These are phyloP conservation scores for Porodaedalea pini DNA, from an alignment of 1,284 basidiomycete species.

Conservation along the genomic window DNA sequence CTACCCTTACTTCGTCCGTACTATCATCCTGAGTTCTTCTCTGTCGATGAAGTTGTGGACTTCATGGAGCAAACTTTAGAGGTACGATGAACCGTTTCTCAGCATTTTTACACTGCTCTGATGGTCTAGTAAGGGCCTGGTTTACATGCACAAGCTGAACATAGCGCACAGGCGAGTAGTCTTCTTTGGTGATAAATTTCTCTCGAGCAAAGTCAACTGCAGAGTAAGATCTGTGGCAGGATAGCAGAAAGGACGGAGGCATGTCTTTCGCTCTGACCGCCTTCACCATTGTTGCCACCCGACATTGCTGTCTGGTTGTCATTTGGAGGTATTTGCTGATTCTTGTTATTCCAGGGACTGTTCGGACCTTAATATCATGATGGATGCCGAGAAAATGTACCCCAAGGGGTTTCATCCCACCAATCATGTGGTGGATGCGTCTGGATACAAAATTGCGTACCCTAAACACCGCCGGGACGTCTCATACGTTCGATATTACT, in stretches of 20 bases:
- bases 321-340: too few species aligned
- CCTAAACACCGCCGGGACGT: constrained; percentile 10
- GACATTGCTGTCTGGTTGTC: too few species aligned
- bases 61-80: constrained; percentile 18
- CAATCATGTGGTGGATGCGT: not conserved
- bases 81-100: constrained; percentile 19
- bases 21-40: not conserved
- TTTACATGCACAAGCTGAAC: constrained; percentile 27
- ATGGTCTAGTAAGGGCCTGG: constrained; percentile 29
- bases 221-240: too few species aligned
- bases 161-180: constrained; percentile 29
- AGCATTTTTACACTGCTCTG: constrained; percentile 26
- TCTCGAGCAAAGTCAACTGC: too few species aligned
- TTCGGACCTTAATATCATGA: constrained; percentile 29
- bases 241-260: too few species aligned
- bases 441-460: not conserved
- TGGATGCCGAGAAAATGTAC: constrained; percentile 29
- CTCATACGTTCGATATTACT: constrained; percentile 26
- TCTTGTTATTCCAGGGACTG: constrained; percentile 25
- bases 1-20: not conserved
- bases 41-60: constrained; percentile 11
- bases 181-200: not conserved
- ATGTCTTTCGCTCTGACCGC: too few species aligned
- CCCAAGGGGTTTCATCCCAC: constrained; percentile 29
- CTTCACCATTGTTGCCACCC: too few species aligned